Conservation (phyloP, 495 filamentous ascomycete species). For the Sabuloglossum arenarium region DNA sequence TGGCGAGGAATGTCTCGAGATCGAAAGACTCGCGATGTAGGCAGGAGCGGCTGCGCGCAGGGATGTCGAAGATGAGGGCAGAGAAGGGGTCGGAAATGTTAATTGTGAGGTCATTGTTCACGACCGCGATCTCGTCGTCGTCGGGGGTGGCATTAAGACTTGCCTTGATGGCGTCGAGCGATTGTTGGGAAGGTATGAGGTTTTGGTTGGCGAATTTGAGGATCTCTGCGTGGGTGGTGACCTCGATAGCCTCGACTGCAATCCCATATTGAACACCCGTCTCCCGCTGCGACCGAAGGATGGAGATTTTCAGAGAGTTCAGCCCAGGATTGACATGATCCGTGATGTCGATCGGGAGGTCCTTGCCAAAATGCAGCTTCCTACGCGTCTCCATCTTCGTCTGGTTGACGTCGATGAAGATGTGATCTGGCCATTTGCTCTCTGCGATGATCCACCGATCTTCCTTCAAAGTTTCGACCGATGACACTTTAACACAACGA, state of each 20-base stretch:
- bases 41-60: constrained; percentile 41
- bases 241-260: constrained; percentile 40
- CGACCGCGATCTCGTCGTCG: constrained; percentile 49
- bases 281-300: constrained; percentile 24
- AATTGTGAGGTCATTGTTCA: constrained; percentile 41
- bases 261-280: constrained; percentile 25
- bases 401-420: constrained; percentile 49
- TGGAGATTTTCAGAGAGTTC: constrained; percentile 36
- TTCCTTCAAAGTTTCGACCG: constrained; percentile 12
- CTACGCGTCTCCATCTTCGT: constrained; percentile 32
- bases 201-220: constrained; percentile 19
- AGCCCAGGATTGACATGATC: constrained; percentile 23
- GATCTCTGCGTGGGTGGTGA: constrained; percentile 28
- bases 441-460: constrained; percentile 38
- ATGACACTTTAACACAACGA: constrained; percentile 9
- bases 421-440: constrained; percentile 48
- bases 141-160: constrained; percentile 21
- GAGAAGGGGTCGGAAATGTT: constrained; percentile 60
- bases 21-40: constrained; percentile 76
- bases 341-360: constrained; percentile 56
- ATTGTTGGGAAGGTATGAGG: constrained; percentile 17
- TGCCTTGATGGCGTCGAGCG: constrained; percentile 26
- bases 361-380: constrained; percentile 48
- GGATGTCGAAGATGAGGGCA: constrained; percentile 41
- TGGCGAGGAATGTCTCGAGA: constrained; percentile 55